Base-by-base conservation (phyloP, 148 eudicot species). In the Fagopyrum homotropicum region DNA sequence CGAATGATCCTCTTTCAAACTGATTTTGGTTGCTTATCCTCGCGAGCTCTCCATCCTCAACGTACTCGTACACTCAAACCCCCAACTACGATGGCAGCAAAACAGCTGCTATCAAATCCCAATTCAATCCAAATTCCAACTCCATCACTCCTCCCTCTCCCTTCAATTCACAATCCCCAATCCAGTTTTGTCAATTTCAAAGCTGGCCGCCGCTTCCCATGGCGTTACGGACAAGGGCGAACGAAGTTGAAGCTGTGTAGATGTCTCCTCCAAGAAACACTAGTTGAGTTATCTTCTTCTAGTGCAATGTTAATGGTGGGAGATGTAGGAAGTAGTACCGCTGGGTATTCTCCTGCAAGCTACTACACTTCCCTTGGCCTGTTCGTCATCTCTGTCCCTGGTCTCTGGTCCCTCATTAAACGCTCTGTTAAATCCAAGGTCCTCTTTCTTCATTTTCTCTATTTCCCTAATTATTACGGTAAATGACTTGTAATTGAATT, bases 371-470 rank as follows among this genome's bases (percentile, higher is more conserved):
- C 97, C 74, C 83, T 95, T 11, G 98, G 97, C 75, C 91, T 95
- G 15, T 95, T 95, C 80, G 93, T 95, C 64, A 92, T 95, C 73
- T 92, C 97, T 45, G 97, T 95, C 78, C 98, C 97, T 40, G 98
- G 98, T 5, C 91, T 95, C 43, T 95, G 98, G 98, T 95, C 98
- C 44, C 98, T 95, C 77, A 92, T 95, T 79, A 95, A 95, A 76
- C 93, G 98, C 66, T 95, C 97, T n/a, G 96, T 95, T 5, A 95
- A 95, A 85, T 95, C 98, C n/a, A 95, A 95, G 98, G 98, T 91
- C 60, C 35, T 72, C 4, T 68, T 68, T 5, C 8, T 10, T 66
- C 26, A 5, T 10, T 52, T 30, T 45, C 2, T 3, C 15, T 60
- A 69, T 4, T 72, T 55, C 40, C 63, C n/a, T 48, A 19, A 50